Evolutionary conservation across 768 basidiomycete genomes (phyloP).

Genomic region (Mycena rebaudengoi): DNA sequence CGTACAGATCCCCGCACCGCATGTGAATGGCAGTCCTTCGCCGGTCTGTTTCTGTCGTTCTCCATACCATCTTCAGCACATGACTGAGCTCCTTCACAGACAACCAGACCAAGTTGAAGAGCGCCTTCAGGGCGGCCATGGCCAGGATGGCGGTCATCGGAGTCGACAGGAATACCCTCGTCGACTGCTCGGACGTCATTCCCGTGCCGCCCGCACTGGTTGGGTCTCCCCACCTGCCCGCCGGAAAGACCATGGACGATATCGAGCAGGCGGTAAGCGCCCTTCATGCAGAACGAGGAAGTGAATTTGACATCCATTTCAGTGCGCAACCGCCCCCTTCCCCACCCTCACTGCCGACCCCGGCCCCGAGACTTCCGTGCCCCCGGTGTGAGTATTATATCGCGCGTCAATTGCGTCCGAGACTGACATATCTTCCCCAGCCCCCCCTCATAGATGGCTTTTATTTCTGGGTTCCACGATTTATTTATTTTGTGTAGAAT

Average conservation of each 20-base stretch:
- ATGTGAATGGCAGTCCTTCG: slow-evolving; percentile 46
- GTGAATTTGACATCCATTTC: no score
- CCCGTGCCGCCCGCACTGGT: slow-evolving; percentile 31
- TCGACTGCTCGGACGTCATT: slow-evolving; percentile 49
- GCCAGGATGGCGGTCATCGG: slow-evolving; percentile 42
- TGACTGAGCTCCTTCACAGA: no score
- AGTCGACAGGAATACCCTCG: slow-evolving; percentile 31
- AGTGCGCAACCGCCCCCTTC: slow-evolving; percentile 30
- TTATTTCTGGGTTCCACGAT: no score
- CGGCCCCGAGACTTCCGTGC: no score
- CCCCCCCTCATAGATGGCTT: no score
- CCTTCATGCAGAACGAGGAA: no score
- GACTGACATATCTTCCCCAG: no score
- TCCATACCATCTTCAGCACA: no score
- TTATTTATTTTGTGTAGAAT: no score
- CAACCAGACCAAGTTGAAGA: slow-evolving; percentile 34
- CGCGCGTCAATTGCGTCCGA: no score
- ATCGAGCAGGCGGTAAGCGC: slow-evolving; percentile 33
- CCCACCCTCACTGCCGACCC: slow-evolving; percentile 30
- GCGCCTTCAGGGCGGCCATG: slow-evolving; percentile 41
- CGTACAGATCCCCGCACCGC: slow-evolving; percentile 42
- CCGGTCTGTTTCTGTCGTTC: slow-evolving; percentile 34
- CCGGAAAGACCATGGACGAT: slow-evolving; percentile 30
- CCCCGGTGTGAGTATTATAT: no score
- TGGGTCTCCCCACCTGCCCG: slow-evolving; percentile 30